Percentiles rank a stretch among this genome's conserved stretches.
These are phyloP conservation scores for Geotrichum klebahnii DNA, from an alignment of 1,139 yeast genomes.

Conservation along the genomic window DNA sequence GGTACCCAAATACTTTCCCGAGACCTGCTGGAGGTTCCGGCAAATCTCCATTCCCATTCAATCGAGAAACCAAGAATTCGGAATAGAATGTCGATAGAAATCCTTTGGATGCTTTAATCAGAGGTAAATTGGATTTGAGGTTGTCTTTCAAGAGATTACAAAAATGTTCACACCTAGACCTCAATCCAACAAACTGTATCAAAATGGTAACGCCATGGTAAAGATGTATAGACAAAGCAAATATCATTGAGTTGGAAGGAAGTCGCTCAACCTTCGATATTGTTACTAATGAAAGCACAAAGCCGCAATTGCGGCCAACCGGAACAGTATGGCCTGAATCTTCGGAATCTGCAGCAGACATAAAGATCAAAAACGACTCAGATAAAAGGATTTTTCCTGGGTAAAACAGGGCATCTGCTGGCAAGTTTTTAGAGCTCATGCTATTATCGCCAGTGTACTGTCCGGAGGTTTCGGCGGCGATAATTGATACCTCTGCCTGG, in stretches of 20 bases:
- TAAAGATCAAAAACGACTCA: slow-evolving; percentile 68
- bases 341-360: slow-evolving; percentile 59
- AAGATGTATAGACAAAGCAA: slow-evolving; percentile 68
- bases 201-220: slow-evolving; percentile 62
- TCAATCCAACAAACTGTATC: slow-evolving; percentile 71
- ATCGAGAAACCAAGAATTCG: slow-evolving; percentile 61
- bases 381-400: slow-evolving; percentile 67
- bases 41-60: slow-evolving; percentile 20
- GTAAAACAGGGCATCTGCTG: slow-evolving; percentile 36
- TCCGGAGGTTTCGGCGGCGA: slow-evolving; percentile 34
- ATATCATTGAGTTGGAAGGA: slow-evolving; percentile 71
- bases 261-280: slow-evolving; percentile 81
- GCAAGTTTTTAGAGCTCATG: slow-evolving; percentile 37
- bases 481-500: slow-evolving; percentile 61
- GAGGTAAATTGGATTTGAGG: slow-evolving; percentile 59
- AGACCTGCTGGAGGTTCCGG: slow-evolving; percentile 72
- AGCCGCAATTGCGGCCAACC: slow-evolving; percentile 52
- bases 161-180: slow-evolving; percentile 76
- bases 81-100: slow-evolving; percentile 77
- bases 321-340: slow-evolving; percentile 8
- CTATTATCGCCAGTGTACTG: slow-evolving; percentile 17
- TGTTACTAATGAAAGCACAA: slow-evolving; percentile 70
- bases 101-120: slow-evolving; percentile 53
- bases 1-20: slow-evolving; percentile 77
- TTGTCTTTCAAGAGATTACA: slow-evolving; percentile 62